Evolutionary conservation across 768 basidiomycete species (phyloP), one percentile per base, ranked within the genome.

Genomic region (Sporobolomyces phaffii): DNA sequence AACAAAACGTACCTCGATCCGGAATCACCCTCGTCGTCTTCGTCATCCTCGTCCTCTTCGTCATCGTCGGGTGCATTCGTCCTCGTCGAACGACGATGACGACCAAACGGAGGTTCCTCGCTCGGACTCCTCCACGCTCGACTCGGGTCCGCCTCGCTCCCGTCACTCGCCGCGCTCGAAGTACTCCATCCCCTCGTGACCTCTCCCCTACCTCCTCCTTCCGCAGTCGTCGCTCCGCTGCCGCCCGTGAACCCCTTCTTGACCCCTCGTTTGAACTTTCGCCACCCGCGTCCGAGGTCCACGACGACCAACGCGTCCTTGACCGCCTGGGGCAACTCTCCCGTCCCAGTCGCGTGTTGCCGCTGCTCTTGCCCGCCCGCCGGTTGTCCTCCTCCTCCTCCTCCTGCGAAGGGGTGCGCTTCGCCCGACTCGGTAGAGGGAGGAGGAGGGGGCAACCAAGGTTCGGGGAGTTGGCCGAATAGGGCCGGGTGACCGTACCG

Each of bases 401-500:
- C 38, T 38, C 38, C 38, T 9, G 38, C 38, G 10, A 9, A 9
- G 10, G 38, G 38, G 38, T 38, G 10, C 9, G 38, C 38, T 38
- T 38, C 38, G 38, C 10, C 38, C 38, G n/a, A n/a, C n/a, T n/a
- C n/a, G n/a, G n/a, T n/a, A n/a, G 51, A 34, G 14, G 11, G 59
- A 1, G 78, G 73, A 70, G 90, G 91, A 26, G 86, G 84, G 3
- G 88, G 81, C 0, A 97, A 83, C 94, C 94, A 98, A 0, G 94
- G 93, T 64, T 87, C 85, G 3, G 94, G 94, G 0, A 98, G 83
- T 6, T 89, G 84, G 3, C 94, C 94, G n/a, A 87, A 90, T 26
- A 98, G 82, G 1, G 91, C 94, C 5, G 94, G 94, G 76, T 97
- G 94, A 0, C 90, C 92, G 73, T 97, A 98, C 45, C 93, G 86